These are phyloP conservation scores for Chara braunii DNA, from an alignment of 139 green algal species.

Conservation along the genomic window DNA sequence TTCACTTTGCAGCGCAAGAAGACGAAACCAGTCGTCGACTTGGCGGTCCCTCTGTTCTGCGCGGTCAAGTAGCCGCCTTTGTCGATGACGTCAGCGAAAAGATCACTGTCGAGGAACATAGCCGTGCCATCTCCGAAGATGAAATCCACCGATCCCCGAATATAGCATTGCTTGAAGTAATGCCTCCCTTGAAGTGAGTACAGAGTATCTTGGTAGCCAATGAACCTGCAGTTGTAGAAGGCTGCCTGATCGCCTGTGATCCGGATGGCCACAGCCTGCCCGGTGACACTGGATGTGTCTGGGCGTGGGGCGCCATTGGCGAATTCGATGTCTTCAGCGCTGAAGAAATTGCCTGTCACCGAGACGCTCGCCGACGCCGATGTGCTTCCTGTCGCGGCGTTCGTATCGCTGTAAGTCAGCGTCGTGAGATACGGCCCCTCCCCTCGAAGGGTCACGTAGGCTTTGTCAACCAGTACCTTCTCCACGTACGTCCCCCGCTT, in stretches of 20 bases:
- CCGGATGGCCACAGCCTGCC: neutral
- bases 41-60: neutral
- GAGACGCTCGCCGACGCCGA: too few species aligned
- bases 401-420: too few species aligned
- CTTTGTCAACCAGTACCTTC: neutral
- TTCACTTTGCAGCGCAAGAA: neutral
- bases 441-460: conserved; percentile 13
- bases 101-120: neutral
- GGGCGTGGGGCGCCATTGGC: too few species aligned
- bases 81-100: too few species aligned
- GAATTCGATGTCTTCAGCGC: too few species aligned
- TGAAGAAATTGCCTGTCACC: too few species aligned
- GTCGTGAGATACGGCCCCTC: too few species aligned
- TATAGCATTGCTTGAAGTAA: conserved; percentile 4
- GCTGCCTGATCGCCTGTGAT: conserved; percentile 7
- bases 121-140: conserved; percentile 16
- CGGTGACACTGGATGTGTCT: too few species aligned
- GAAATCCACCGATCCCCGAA: conserved; percentile 7
- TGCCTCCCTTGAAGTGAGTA: conserved; percentile 11
- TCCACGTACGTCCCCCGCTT: conserved; percentile 3
- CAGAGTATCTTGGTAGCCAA: conserved; percentile 21
- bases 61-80: neutral
- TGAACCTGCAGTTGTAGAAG: conserved; percentile 22
- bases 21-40: neutral
- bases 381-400: too few species aligned